phyloP scores from a whole-genome alignment of 2,329 filamentous ascomycete species.

The Ophiostoma triangulosporum region DNA sequence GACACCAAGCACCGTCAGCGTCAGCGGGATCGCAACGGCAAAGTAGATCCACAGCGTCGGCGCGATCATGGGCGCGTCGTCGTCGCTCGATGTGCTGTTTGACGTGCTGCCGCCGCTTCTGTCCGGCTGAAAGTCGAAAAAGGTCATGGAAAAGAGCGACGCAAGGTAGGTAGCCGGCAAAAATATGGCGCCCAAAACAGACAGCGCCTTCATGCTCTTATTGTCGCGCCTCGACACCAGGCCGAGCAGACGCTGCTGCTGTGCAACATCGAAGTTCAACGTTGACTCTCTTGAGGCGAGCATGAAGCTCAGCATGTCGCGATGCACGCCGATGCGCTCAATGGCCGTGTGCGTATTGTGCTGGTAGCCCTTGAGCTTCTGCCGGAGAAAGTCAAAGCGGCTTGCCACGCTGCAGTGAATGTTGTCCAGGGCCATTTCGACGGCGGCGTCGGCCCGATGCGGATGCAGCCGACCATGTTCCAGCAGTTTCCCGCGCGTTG shows the following conservation, averaged over 20 bases:
- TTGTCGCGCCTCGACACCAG: conserved; percentile 48
- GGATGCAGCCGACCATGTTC: neutral
- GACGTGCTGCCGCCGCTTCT: conserved; percentile 7
- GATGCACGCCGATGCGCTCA: conserved; percentile 46
- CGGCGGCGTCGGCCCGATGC: conserved; percentile 12
- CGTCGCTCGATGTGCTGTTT: too few relatives aligned
- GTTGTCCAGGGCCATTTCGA: conserved; percentile 25
- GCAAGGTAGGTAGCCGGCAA: conserved; percentile 49
- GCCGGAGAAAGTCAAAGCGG: conserved; percentile 45
- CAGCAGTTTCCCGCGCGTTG: conserved; percentile 4
- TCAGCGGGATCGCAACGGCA: conserved; percentile 45
- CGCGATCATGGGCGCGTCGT: conserved; percentile 31
- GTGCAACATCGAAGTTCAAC: conserved; percentile 49
- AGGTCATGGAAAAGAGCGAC: conserved; percentile 53
- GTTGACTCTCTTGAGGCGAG: conserved; percentile 52
- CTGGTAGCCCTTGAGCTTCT: conserved; percentile 47
- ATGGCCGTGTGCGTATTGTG: conserved; percentile 50
- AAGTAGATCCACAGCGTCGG: conserved; percentile 50
- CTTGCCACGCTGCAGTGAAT: conserved; percentile 39
- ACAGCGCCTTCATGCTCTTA: conserved; percentile 52
- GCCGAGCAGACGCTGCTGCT: conserved; percentile 45
- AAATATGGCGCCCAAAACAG: conserved; percentile 49
- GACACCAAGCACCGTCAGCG: conserved; percentile 36
- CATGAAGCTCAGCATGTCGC: conserved; percentile 52
- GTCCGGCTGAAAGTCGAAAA: conserved; percentile 47